Percentiles rank a stretch among this genome's conserved stretches.
phyloP scores from a whole-genome alignment of 2,329 filamentous ascomycete species.

The Penicillium thymicola region DNA sequence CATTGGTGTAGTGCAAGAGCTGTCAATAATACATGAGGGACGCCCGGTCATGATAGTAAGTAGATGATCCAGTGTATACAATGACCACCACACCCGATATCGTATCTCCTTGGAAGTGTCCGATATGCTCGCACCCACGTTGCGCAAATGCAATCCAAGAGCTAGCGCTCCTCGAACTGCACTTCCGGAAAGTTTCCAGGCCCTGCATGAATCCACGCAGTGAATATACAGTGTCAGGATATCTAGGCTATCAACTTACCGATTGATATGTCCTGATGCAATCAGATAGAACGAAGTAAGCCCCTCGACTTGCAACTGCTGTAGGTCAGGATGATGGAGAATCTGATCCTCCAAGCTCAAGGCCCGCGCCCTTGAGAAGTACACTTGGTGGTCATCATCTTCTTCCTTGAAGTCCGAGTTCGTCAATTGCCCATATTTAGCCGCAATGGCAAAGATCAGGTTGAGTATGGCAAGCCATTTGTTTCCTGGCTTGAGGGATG shows the following conservation, averaged over 20 bases:
- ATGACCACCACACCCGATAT: slow-evolving; percentile 46
- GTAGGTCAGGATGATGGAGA: slow-evolving; percentile 42
- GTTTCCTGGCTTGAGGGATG: slow-evolving; percentile 35
- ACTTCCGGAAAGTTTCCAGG: slow-evolving; percentile 43
- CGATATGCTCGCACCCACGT: slow-evolving; percentile 35
- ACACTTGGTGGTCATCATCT: slow-evolving; percentile 39
- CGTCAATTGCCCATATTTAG: slow-evolving; percentile 40
- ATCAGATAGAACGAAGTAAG: slow-evolving; percentile 44
- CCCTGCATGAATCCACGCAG: slow-evolving; percentile 23
- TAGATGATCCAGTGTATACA: slow-evolving; percentile 43
- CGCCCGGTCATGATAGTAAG: slow-evolving; percentile 46
- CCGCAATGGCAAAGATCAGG: slow-evolving; percentile 44
- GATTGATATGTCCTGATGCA: slow-evolving; percentile 42
- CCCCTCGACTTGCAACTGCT: slow-evolving; percentile 44
- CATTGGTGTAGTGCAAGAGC: slow-evolving; percentile 42
- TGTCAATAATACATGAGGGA: slow-evolving; percentile 42
- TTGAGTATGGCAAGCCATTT: slow-evolving; percentile 47
- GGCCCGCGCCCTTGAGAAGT: slow-evolving; percentile 41
- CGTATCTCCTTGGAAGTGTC: slow-evolving; percentile 44
- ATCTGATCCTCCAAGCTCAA: slow-evolving; percentile 41
- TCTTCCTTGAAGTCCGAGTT: slow-evolving; percentile 37
- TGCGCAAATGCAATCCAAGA: slow-evolving; percentile 44
- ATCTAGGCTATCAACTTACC: slow-evolving; percentile 27
- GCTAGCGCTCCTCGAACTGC: slow-evolving; percentile 42
- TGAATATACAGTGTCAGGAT: not conserved